Evolutionary conservation across 768 basidiomycete genomes (phyloP).

Genomic region (Tylopilus intermedius): DNA sequence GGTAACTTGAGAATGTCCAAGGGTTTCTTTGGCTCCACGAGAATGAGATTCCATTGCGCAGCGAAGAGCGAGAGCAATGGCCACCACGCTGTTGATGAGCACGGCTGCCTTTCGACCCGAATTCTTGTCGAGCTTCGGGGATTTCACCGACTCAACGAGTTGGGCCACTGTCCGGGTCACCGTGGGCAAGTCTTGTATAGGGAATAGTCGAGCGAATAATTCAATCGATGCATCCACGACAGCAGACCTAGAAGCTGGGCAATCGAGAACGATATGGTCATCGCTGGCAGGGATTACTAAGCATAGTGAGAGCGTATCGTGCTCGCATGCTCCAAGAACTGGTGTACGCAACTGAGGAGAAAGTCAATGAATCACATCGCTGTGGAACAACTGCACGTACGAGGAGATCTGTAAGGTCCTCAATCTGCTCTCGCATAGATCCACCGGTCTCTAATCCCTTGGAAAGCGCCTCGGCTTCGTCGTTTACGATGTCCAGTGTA

Average conservation of each 20-base stretch:
- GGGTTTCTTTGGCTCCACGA: constrained; percentile 58
- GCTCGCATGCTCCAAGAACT: constrained; percentile 77
- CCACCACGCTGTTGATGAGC: constrained; percentile 71
- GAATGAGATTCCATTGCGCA: constrained; percentile 46
- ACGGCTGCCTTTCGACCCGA: constrained; percentile 82
- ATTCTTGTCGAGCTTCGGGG: constrained; percentile 82
- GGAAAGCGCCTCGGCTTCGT: constrained; percentile 31
- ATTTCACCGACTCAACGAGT: constrained; percentile 61
- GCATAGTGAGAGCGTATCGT: constrained; percentile 75
- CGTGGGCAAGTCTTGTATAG: constrained; percentile 64
- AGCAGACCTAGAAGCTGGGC: constrained; percentile 72
- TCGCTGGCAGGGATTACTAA: constrained; percentile 41
- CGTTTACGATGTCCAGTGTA: constrained; percentile 51
- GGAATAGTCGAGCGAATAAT: constrained; percentile 75
- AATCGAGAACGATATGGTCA: constrained; percentile 48
- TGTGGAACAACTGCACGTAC: constrained; percentile 38
- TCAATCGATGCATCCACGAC: constrained; percentile 89
- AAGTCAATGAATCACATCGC: background rate
- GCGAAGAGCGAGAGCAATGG: constrained; percentile 66
- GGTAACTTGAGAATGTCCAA: constrained; percentile 63
- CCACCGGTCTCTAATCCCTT: constrained; percentile 29
- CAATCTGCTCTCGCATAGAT: constrained; percentile 74
- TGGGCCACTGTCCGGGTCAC: constrained; percentile 51
- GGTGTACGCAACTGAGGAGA: constrained; percentile 49
- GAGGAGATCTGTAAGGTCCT: constrained; percentile 71